Evolutionary conservation across 768 basidiomycete genomes (phyloP).

Genomic region (Nevesoporus exiguus): DNA sequence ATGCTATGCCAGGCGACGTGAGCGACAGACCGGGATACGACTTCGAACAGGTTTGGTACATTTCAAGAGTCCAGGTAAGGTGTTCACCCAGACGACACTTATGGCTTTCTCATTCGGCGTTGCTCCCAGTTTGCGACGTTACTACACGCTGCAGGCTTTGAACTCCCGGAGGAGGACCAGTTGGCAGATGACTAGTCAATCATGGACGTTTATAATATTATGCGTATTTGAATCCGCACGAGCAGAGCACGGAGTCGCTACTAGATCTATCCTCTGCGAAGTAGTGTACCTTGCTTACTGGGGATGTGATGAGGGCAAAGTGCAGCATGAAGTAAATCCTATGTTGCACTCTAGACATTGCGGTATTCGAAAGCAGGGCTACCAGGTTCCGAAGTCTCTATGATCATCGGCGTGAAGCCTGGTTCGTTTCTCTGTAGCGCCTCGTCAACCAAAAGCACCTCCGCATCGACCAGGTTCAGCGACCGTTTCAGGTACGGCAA

Average conservation of each 20-base stretch:
- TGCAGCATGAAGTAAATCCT: background rate
- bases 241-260: background rate
- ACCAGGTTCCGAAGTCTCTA: constrained; percentile 87
- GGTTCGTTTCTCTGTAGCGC: constrained; percentile 50
- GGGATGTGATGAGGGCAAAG: background rate
- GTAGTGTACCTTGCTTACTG: background rate
- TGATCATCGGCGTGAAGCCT: constrained; percentile 64
- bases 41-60: constrained; percentile 74
- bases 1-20: constrained; percentile 55
- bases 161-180: constrained; percentile 28
- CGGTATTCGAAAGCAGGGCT: constrained; percentile 84
- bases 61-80: constrained; percentile 83
- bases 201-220: background rate
- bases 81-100: background rate
- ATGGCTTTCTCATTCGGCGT: background rate
- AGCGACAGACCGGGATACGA: constrained; percentile 80
- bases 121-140: constrained; percentile 58
- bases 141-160: constrained; percentile 65
- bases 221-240: constrained; percentile 1
- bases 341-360: constrained; percentile 48
- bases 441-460: constrained; percentile 67
- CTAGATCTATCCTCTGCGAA: background rate
- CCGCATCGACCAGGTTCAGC: constrained; percentile 65
- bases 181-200: background rate
- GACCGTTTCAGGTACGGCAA: constrained; percentile 80